Percentiles rank a stretch among this genome's conserved stretches.
phyloP scores from a whole-genome alignment of 768 basidiomycete genomes.

The Hemileccinum impolitum region DNA sequence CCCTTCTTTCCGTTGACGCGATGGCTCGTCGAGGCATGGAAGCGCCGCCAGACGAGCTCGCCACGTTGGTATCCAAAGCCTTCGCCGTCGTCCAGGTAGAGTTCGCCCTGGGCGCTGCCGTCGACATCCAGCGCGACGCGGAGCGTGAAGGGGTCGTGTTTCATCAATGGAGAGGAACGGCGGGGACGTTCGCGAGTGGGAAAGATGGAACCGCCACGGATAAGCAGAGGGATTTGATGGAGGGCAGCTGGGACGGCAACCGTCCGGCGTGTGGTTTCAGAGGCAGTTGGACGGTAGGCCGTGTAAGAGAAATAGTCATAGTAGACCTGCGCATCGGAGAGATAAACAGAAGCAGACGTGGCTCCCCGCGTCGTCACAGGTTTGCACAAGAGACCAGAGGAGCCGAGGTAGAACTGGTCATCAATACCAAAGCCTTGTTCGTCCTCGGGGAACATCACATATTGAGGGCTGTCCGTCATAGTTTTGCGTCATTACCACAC shows the following conservation, averaged over 20 bases:
- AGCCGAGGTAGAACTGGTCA: slow-evolving; percentile 91
- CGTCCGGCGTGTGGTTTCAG: slow-evolving; percentile 49
- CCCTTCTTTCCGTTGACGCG: neutral
- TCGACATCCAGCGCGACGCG: slow-evolving; percentile 71
- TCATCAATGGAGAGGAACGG: slow-evolving; percentile 84
- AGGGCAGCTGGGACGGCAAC: slow-evolving; percentile 80
- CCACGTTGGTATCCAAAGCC: slow-evolving; percentile 74
- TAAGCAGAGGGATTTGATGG: slow-evolving; percentile 75
- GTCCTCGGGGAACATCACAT: slow-evolving; percentile 89
- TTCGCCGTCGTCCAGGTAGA: slow-evolving; percentile 95
- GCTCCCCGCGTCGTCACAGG: slow-evolving; percentile 78
- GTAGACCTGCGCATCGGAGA: slow-evolving; percentile 89
- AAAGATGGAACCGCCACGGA: slow-evolving; percentile 89
- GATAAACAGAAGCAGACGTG: slow-evolving; percentile 70
- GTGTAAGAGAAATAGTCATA: slow-evolving; percentile 86
- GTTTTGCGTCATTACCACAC: neutral
- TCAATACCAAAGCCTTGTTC: slow-evolving; percentile 82
- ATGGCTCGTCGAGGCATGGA: slow-evolving; percentile 51
- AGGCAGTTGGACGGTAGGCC: slow-evolving; percentile 57
- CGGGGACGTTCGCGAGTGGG: slow-evolving; percentile 85
- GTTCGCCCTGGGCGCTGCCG: slow-evolving; percentile 66
- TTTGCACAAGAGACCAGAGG: slow-evolving; percentile 86
- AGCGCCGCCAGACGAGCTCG: slow-evolving; percentile 80
- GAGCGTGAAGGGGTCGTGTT: slow-evolving; percentile 89
- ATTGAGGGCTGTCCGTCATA: slow-evolving; percentile 75